Base-by-base conservation (phyloP, 768 basidiomycete species). In the Boletus reticulatus region DNA sequence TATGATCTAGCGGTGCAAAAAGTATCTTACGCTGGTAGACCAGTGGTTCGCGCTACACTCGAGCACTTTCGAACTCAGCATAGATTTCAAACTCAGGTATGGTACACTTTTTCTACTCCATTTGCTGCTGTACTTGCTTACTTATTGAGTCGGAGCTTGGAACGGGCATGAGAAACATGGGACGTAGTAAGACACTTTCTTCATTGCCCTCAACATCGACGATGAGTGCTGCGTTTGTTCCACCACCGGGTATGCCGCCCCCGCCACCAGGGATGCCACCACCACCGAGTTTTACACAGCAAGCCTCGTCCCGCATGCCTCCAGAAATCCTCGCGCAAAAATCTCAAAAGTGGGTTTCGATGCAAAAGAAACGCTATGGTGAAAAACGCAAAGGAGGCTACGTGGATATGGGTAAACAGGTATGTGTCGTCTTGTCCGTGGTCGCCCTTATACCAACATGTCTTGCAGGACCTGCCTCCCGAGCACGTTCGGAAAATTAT, bases 401-500 rank as follows among this genome's bases (percentile, higher is more conserved):
- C 67, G 85, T 94, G 58, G 93, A 94, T 68, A 89, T 92, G 84
- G 92, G 93, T 57, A 94, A 97, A 74, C 89, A 91, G 84, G 89
- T 94, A 66, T 65, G 83, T 69, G 5, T 16, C n/a, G 10, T 20
- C 29, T 42, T 44, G 22, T 10, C 8, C 27, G 13, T 20, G 9
- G 13, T 27, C 43, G 20, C 58, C 8, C 24, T 58, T 24, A 27
- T 46, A 27, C 12, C 31, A 50, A 58, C 52, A 59, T 47, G 50
- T 58, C 52, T 24, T 36, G 9, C 50, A 95, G 91, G 94, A 97
- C 72, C 76, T 97, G 56, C 97, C 97, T 53, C 92, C 95, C 31
- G 97, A 99, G 73, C 95, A 98, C 68, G 89, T 99, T 61, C 88
- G 97, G 57, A 98, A 98, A 88, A 98, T 99, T 66, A 94, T 98